phyloP scores from a whole-genome alignment of 1,284 basidiomycete species.

The Naganishia cerealis region DNA sequence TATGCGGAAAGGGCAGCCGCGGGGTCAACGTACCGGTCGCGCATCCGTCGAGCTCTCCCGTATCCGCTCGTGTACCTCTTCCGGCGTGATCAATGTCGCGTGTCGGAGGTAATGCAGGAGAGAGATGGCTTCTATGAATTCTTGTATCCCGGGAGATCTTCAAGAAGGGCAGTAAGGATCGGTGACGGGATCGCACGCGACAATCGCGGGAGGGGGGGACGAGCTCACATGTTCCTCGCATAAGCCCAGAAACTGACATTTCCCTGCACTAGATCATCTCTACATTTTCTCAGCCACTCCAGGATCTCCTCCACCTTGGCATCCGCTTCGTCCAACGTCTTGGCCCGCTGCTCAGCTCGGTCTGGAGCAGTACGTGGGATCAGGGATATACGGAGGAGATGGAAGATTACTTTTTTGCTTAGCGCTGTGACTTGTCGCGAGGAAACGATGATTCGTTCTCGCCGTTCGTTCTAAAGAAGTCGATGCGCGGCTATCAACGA shows the following conservation, averaged over 20 bases:
- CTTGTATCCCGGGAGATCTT: constrained; percentile 65
- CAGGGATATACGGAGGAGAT: constrained; percentile 70
- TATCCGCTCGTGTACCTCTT: constrained; percentile 67
- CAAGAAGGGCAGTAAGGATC: not conserved
- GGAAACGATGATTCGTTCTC: constrained; percentile 53
- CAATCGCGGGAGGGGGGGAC: not conserved
- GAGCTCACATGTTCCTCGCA: constrained; percentile 69
- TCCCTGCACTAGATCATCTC: constrained; percentile 60
- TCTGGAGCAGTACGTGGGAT: constrained; percentile 42
- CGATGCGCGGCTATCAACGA: not conserved
- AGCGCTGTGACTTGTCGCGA: constrained; percentile 80
- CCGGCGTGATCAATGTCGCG: constrained; percentile 67
- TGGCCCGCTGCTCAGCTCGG: constrained; percentile 57
- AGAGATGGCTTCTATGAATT: constrained; percentile 89
- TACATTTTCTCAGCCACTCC: constrained; percentile 64
- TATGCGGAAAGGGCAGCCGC: not conserved
- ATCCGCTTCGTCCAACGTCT: constrained; percentile 59
- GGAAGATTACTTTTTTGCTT: constrained; percentile 94
- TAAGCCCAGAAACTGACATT: constrained; percentile 70
- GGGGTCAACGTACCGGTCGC: constrained; percentile 14
- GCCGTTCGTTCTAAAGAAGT: constrained; percentile 48
- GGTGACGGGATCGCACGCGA: not conserved
- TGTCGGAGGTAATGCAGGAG: constrained; percentile 84
- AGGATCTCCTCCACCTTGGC: constrained; percentile 72
- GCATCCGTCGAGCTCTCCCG: constrained; percentile 59